Conservation (phyloP, 2,329 filamentous ascomycete species). For the Hyphodiscus sp. region DNA sequence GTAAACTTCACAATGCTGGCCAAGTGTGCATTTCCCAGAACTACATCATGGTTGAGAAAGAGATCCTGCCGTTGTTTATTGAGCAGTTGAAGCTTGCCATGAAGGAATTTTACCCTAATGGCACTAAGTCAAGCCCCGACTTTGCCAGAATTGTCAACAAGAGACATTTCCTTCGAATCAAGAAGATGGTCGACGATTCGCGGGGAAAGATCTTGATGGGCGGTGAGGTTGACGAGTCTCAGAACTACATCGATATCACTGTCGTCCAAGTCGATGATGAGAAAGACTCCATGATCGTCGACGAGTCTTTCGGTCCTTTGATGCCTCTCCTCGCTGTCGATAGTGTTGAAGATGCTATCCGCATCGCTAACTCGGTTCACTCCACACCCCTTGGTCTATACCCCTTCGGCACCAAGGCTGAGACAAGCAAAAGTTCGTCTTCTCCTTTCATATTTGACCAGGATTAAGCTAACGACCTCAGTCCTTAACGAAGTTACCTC, state of each 20-base stretch:
- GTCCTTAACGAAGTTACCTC: constrained; percentile 58
- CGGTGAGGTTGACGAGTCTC: constrained; percentile 71
- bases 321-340: constrained; percentile 76
- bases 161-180: constrained; percentile 72
- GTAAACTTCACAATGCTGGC: constrained; percentile 78
- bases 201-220: constrained; percentile 82
- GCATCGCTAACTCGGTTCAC: constrained; percentile 72
- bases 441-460: background rate
- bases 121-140: constrained; percentile 70
- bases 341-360: constrained; percentile 78
- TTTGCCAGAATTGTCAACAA: constrained; percentile 76
- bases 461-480: constrained; percentile 25
- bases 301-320: constrained; percentile 92
- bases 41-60: constrained; percentile 78
- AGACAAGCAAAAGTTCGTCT: constrained; percentile 63
- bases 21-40: constrained; percentile 93
- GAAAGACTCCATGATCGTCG: constrained; percentile 69
- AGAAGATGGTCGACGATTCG: constrained; percentile 81
- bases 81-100: constrained; percentile 65
- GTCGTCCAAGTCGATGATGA: constrained; percentile 74
- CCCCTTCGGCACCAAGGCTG: constrained; percentile 74
- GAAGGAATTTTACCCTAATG: constrained; percentile 76
- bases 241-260: constrained; percentile 85
- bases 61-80: constrained; percentile 65
- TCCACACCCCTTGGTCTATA: constrained; percentile 79